Conservation (phyloP, 768 basidiomycete species). For the Boletus vermiculosoides region DNA sequence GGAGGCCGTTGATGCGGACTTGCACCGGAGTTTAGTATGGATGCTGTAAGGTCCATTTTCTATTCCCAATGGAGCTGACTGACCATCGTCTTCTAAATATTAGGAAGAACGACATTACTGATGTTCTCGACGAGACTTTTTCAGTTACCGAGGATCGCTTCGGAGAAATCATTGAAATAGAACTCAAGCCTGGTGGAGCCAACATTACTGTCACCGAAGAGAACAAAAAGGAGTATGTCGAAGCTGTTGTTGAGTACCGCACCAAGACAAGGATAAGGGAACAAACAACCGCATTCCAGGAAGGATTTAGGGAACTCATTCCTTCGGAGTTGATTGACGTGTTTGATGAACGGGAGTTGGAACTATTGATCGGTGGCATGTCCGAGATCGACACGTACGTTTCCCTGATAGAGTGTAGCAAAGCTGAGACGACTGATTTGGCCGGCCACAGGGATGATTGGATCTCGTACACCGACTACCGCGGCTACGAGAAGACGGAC, state of each 20-base stretch:
- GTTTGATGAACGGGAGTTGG: constrained; percentile 89
- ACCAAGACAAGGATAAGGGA: constrained; percentile 78
- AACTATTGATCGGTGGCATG: constrained; percentile 90
- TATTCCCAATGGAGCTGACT: not conserved
- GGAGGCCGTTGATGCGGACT: constrained; percentile 65
- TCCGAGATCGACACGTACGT: constrained; percentile 84
- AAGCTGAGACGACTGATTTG: not conserved
- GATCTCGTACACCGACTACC: constrained; percentile 93
- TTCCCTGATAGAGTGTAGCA: not conserved
- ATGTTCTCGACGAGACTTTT: constrained; percentile 72
- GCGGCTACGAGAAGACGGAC: constrained; percentile 82
- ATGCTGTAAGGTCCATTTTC: constrained; percentile 57
- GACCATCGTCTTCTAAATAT: not conserved
- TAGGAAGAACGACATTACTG: constrained; percentile 76
- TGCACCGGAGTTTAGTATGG: constrained; percentile 68
- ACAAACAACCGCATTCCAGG: constrained; percentile 84
- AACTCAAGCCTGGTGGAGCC: constrained; percentile 62
- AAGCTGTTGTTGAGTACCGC: constrained; percentile 77
- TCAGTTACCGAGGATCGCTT: constrained; percentile 71
- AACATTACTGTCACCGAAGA: constrained; percentile 64
- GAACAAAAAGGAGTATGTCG: constrained; percentile 79
- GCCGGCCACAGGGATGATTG: constrained; percentile 66
- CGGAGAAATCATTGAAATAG: constrained; percentile 66
- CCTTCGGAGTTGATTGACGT: constrained; percentile 82
- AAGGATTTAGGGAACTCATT: constrained; percentile 80